Conservation (phyloP, 805 yeast genomes). For the Candida xiaguanensis region DNA sequence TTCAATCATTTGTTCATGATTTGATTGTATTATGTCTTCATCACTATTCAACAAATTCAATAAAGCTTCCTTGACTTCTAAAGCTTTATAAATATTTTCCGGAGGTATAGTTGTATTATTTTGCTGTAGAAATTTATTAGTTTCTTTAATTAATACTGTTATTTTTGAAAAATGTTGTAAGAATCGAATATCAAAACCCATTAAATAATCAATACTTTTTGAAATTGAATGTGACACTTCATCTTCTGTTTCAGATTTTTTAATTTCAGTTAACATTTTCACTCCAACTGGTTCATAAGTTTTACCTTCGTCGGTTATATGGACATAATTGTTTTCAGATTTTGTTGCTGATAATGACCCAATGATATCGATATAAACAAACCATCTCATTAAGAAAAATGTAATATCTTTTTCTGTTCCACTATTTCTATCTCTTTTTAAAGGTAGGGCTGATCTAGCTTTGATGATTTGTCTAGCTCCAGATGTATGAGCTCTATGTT, state of each 20-base stretch:
- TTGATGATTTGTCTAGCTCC: slow-evolving; percentile 66
- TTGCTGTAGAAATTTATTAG: slow-evolving; percentile 17
- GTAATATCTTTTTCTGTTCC: slow-evolving; percentile 39
- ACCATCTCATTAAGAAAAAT: slow-evolving; percentile 64
- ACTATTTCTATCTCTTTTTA: slow-evolving; percentile 10
- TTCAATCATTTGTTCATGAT: slow-evolving; percentile 19
- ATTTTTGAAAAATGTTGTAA: slow-evolving; percentile 57
- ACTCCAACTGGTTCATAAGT: slow-evolving; percentile 19
- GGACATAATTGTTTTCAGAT: slow-evolving; percentile 27
- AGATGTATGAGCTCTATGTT: slow-evolving; percentile 62
- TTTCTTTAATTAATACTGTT: slow-evolving; percentile 28
- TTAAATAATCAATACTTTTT: slow-evolving; percentile 53
- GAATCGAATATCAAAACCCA: slow-evolving; percentile 64
- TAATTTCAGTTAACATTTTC: slow-evolving; percentile 16
- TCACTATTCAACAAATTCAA: slow-evolving; percentile 20
- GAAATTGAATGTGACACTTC: slow-evolving; percentile 12
- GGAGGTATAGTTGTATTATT: slow-evolving; percentile 15
- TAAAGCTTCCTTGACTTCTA: slow-evolving; percentile 25
- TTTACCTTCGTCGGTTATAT: slow-evolving; percentile 15
- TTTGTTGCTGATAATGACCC: slow-evolving; percentile 58
- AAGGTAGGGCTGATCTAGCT: slow-evolving; percentile 31
- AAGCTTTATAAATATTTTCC: slow-evolving; percentile 18
- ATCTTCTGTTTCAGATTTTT: slow-evolving; percentile 5
- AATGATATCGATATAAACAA: slow-evolving; percentile 61
- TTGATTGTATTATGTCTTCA: slow-evolving; percentile 22